A percentile compares a stretch with the other conserved stretches of the same genome.
phyloP scores from a whole-genome alignment of 225 moss, liverwort and hornwort genomes.

The Physcomitrellopsis africana region DNA sequence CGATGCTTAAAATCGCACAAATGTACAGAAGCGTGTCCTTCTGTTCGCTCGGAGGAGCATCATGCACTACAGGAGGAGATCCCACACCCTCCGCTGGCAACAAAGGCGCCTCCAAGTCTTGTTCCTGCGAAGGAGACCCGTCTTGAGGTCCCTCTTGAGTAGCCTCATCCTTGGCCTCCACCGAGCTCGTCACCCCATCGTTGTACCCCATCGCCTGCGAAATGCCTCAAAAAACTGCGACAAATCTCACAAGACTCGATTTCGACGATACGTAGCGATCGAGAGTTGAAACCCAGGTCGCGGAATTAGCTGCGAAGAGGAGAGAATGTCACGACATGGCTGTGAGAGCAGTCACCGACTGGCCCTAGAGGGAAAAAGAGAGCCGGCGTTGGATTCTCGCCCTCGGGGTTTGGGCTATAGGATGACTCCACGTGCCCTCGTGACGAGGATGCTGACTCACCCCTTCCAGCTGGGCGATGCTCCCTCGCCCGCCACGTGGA shows the following conservation, averaged over 20 bases:
- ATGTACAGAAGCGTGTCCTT: conserved; percentile 48
- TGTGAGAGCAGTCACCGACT: not conserved
- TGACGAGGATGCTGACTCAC: conserved; percentile 25
- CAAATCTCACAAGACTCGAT: not conserved
- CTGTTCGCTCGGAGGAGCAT: conserved; percentile 28
- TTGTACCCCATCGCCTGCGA: conserved; percentile 38
- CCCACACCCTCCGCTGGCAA: conserved; percentile 35
- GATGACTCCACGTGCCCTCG: conserved; percentile 15
- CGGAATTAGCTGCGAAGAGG: not conserved
- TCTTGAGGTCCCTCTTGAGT: too few species aligned
- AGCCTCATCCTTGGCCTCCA: conserved; percentile 23
- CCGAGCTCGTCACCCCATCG: conserved; percentile 36
- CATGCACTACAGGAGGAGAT: conserved; percentile 15
- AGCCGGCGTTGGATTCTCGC: not conserved
- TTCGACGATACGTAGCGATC: not conserved
- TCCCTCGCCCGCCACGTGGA: conserved; percentile 34
- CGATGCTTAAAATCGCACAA: conserved; percentile 54
- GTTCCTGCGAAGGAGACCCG: not conserved
- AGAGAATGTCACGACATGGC: not conserved
- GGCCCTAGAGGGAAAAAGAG: not conserved
- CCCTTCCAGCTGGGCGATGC: conserved; percentile 28
- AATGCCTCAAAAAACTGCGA: not conserved
- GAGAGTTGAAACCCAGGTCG: not conserved
- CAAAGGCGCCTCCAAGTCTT: conserved; percentile 56
- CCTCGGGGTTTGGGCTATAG: not conserved